Percentiles rank a stretch among this genome's conserved stretches.
Conservation (phyloP, 2,329 filamentous ascomycete species). For the Sclerotinia spermophila region DNA sequence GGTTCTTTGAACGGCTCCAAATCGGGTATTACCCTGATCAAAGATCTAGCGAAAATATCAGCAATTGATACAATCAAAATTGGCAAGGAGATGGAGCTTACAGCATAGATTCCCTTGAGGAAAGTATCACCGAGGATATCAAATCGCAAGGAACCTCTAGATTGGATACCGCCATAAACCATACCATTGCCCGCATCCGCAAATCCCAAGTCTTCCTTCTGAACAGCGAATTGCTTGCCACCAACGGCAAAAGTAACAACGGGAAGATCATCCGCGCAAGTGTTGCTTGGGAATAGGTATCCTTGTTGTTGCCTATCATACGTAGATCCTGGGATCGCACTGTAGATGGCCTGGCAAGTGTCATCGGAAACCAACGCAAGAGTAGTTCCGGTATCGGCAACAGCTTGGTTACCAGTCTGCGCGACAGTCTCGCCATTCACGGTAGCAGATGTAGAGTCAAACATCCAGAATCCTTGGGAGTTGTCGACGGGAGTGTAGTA, state of each 20-base stretch:
- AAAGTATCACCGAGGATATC: conserved; percentile 58
- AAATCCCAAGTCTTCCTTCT: conserved; percentile 58
- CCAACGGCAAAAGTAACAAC: conserved; percentile 61
- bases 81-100: conserved; percentile 36
- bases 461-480: conserved; percentile 65
- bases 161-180: conserved; percentile 59
- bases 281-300: conserved; percentile 57
- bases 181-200: conserved; percentile 50
- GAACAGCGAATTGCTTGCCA: conserved; percentile 52
- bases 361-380: conserved; percentile 61
- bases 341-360: conserved; percentile 60
- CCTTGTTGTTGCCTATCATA: conserved; percentile 57
- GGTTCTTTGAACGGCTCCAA: conserved; percentile 52
- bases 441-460: conserved; percentile 53
- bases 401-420: conserved; percentile 57
- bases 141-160: conserved; percentile 49
- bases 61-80: not conserved
- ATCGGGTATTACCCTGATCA: conserved; percentile 53
- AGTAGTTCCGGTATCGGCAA: conserved; percentile 70
- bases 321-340: conserved; percentile 56
- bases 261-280: conserved; percentile 52
- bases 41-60: conserved; percentile 46
- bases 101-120: conserved; percentile 57
- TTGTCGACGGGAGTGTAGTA: conserved; percentile 61
- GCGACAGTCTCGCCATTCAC: conserved; percentile 54